These are phyloP conservation scores for Aquilaria agallochum DNA, from an alignment of 441 rosid genomes.

Conservation along the genomic window DNA sequence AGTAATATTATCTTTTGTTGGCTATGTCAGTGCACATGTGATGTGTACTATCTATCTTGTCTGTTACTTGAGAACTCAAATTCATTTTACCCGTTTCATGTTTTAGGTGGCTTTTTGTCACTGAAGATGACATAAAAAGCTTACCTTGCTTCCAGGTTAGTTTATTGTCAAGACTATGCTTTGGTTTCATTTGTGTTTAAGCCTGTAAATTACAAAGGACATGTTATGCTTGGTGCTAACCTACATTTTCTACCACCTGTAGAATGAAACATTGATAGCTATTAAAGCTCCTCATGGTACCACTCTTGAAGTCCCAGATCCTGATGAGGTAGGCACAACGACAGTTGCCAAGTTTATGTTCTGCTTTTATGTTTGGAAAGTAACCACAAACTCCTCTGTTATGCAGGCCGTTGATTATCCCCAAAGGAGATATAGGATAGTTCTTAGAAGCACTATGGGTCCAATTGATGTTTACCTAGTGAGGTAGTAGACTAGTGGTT, in stretches of 20 bases:
- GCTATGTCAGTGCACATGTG: background rate
- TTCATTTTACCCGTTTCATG: constrained; percentile 22
- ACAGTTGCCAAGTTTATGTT: constrained; percentile 6
- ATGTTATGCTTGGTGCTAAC: constrained; percentile 6
- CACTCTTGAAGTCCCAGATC: constrained; percentile 98
- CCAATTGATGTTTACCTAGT: constrained; percentile 96
- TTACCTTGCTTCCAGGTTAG: constrained; percentile 91
- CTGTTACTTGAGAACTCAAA: constrained; percentile 10
- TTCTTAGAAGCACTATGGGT: constrained; percentile 97
- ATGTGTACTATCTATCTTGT: background rate
- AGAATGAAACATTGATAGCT: constrained; percentile 95
- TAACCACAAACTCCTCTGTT: constrained; percentile 16
- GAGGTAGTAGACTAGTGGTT: constrained; percentile 39
- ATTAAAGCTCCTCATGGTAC: constrained; percentile 99
- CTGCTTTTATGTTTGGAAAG: constrained; percentile 4
- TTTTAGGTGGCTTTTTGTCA: constrained; percentile 88
- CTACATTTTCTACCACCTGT: constrained; percentile 19
- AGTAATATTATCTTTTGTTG: constrained; percentile 34
- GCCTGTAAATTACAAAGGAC: constrained; percentile 3
- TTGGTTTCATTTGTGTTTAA: constrained; percentile 11
- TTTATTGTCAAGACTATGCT: constrained; percentile 16
- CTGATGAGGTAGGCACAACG: constrained; percentile 79
- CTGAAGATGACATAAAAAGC: constrained; percentile 93
- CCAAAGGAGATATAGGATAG: constrained; percentile 91
- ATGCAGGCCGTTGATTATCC: constrained; percentile 81